Evolutionary conservation across 2,329 filamentous ascomycete species (phyloP), one percentile per base, ranked within the genome.

Genomic region (Verticillium alfalfae): DNA sequence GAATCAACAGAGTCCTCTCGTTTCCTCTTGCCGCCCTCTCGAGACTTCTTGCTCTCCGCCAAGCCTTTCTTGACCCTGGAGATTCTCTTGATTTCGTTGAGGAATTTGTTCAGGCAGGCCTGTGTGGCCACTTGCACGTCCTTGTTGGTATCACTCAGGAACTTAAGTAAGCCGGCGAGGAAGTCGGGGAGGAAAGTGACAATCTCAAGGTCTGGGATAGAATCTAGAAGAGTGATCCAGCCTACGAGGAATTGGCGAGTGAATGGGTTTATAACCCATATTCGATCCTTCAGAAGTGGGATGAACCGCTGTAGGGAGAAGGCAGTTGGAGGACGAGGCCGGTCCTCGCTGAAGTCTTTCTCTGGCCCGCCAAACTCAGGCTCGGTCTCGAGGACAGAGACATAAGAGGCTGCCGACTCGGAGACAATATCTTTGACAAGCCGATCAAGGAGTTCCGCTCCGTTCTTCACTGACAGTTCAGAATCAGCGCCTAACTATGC

Each of bases 61-160:
- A 99, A 91, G 1, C 93, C 93, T 70, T 93, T 95, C 76, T 97
- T 97, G 63, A 99, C 88, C 15, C 90, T 87, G 15, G 94, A 89
- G 63, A 99, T 98, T 67, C 94, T 90, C 76, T 94, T 96, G 70
- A 99, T 98, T 75, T 99, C 95, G 58, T 84, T 87, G 18, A 99
- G 79, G 68, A 99, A 98, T 66, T 92, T 89, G 73, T 98, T 94
- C 26, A 99, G 79, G 57, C 93, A 91, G 34, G 86, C 86, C 72
- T 97, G 93, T 0, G 95, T 98, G 49, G 92, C 91, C 60, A 94
- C 92, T 69, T 97, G 92, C n/a, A 99, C 95, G 73, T 99, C 95
- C 57, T 87, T 82, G 71, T 97, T 97, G 13, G 90, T 88, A 69
- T 97, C 95, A 65, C 92, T 93, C 12, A 99, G 83, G 68, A 98